These are phyloP conservation scores for Bidens hawaiensis DNA, from an alignment of 140 eudicot species.

Conservation along the genomic window DNA sequence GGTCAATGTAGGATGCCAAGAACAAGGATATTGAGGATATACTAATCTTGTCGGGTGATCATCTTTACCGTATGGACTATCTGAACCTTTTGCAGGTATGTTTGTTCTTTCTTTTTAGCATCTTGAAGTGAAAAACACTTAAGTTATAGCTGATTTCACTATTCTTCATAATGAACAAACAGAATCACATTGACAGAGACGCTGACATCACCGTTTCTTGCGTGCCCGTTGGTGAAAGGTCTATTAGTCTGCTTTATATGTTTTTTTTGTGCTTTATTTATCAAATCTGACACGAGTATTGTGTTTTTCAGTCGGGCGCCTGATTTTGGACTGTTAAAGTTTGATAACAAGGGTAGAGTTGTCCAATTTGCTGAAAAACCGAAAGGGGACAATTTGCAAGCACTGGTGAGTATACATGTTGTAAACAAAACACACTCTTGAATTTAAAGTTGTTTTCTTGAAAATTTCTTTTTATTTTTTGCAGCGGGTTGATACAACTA, in stretches of 20 bases:
- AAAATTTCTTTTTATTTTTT: constrained; percentile 3
- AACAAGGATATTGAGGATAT: constrained; percentile 84
- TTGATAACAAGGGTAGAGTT: neutral
- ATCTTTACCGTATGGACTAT: constrained; percentile 91
- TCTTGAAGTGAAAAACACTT: neutral
- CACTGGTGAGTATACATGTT: neutral
- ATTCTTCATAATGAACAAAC: constrained; percentile 21
- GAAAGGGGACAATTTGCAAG: neutral
- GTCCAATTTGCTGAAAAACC: neutral
- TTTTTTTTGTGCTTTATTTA: neutral
- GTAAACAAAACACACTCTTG: neutral
- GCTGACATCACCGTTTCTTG: constrained; percentile 95
- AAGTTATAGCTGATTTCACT: neutral
- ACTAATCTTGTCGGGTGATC: constrained; percentile 90
- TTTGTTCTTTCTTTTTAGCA: neutral
- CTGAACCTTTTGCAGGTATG: constrained; percentile 88
- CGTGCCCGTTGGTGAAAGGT: constrained; percentile 87
- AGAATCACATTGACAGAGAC: constrained; percentile 91
- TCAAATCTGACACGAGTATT: neutral
- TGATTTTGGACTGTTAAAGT: constrained; percentile 72
- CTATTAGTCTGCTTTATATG: constrained; percentile 3
- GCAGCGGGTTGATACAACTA: constrained; percentile 74
- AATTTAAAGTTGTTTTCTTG: constrained; percentile 1
- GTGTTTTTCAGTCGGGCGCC: neutral
- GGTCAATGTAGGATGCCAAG: constrained; percentile 73